Conservation (phyloP, 768 basidiomycete genomes). For the Boletus speciosus region DNA sequence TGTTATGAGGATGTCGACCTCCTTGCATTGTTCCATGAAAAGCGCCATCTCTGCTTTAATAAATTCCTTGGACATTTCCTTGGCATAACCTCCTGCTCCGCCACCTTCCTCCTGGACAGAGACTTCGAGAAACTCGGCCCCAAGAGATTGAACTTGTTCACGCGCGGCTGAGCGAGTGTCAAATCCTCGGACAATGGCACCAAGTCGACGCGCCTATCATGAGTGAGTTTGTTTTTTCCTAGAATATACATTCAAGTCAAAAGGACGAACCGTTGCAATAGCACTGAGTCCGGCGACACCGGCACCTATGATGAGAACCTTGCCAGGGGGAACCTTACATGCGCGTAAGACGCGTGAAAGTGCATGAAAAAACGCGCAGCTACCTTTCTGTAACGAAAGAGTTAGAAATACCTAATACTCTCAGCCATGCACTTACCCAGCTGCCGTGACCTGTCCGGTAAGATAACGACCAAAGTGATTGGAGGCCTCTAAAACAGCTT, state of each 20-base stretch:
- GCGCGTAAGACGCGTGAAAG: slow-evolving; percentile 16
- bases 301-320: slow-evolving; percentile 83
- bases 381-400: slow-evolving; percentile 40
- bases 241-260: neutral
- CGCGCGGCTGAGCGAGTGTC: slow-evolving; percentile 82
- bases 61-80: slow-evolving; percentile 88
- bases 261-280: slow-evolving; percentile 64
- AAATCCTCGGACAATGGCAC: slow-evolving; percentile 86
- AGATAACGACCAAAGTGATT: slow-evolving; percentile 87
- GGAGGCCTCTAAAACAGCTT: slow-evolving; percentile 86
- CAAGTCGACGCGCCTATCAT: slow-evolving; percentile 68
- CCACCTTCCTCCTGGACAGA: slow-evolving; percentile 75
- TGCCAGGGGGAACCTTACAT: slow-evolving; percentile 75
- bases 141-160: slow-evolving; percentile 87
- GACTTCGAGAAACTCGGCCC: slow-evolving; percentile 89
- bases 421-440: slow-evolving; percentile 55
- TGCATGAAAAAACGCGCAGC: neutral
- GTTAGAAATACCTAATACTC: slow-evolving; percentile 4
- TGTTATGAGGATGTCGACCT: slow-evolving; percentile 86
- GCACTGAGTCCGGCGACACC: slow-evolving; percentile 89
- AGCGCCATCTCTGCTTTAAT: slow-evolving; percentile 85
- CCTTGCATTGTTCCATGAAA: slow-evolving; percentile 84
- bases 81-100: slow-evolving; percentile 82
- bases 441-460: slow-evolving; percentile 89
- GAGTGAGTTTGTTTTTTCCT: neutral